Evolutionary conservation across 2,329 filamentous ascomycete species (phyloP).

Genomic region (Fusarium hainanense): DNA sequence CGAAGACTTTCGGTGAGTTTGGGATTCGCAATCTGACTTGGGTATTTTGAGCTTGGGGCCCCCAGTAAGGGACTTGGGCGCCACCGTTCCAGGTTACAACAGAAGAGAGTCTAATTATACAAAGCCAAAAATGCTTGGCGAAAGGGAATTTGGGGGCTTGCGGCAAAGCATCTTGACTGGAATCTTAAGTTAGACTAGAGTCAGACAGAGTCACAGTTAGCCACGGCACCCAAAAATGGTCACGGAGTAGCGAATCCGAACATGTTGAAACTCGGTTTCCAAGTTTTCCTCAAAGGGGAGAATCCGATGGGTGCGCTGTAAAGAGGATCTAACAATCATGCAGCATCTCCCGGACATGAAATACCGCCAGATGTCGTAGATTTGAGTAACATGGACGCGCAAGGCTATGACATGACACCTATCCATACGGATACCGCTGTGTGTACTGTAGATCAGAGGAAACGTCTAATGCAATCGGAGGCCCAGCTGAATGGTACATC

Average conservation of each 20-base stretch:
- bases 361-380: constrained; percentile 29
- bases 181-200: constrained; percentile 1
- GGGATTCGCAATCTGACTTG: background rate
- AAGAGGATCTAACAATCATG: constrained; percentile 22
- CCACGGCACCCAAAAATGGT: constrained; percentile 8
- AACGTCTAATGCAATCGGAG: constrained; percentile 26
- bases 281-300: constrained; percentile 16
- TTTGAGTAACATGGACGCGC: constrained; percentile 16
- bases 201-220: background rate
- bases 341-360: constrained; percentile 25
- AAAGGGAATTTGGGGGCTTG: constrained; percentile 14
- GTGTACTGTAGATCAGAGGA: constrained; percentile 8
- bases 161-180: constrained; percentile 3
- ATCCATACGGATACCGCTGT: constrained; percentile 15
- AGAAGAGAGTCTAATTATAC: constrained; percentile 3
- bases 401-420: constrained; percentile 26
- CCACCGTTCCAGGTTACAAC: constrained; percentile 37
- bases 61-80: constrained; percentile 31
- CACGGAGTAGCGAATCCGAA: constrained; percentile 34
- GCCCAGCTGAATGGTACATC: constrained; percentile 28
- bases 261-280: constrained; percentile 20
- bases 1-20: constrained; percentile 41
- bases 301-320: constrained; percentile 39
- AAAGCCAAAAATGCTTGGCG: constrained; percentile 31
- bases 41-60: constrained; percentile 1